These are phyloP conservation scores for Rosa persica DNA, from an alignment of 306 rosid genomes.

Conservation along the genomic window DNA sequence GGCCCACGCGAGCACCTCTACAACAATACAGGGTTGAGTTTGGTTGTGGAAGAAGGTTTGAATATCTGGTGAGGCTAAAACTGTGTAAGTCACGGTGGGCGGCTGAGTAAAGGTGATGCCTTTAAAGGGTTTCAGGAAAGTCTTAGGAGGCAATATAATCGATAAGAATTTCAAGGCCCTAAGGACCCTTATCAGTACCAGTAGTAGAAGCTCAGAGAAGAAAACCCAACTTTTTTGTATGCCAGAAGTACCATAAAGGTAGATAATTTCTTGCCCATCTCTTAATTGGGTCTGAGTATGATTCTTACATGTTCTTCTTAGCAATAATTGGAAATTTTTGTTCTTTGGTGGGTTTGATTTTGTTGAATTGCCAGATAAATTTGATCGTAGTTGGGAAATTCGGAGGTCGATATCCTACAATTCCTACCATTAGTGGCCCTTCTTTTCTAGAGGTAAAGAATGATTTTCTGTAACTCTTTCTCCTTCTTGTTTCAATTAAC, in stretches of 20 bases:
- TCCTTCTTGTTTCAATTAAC: too few species aligned
- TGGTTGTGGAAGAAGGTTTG: not conserved
- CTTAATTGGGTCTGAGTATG: not conserved
- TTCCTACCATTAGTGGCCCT: too few species aligned
- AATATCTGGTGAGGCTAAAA: slow-evolving; percentile 3
- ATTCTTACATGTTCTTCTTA: too few species aligned
- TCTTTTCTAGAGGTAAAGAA: too few species aligned
- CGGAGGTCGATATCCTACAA: too few species aligned
- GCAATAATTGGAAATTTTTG: too few species aligned
- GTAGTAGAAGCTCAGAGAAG: not conserved
- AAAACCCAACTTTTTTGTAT: not conserved
- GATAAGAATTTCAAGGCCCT: not conserved
- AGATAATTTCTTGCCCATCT: not conserved
- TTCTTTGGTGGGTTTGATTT: too few species aligned
- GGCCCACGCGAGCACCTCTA: not conserved
- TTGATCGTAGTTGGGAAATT: too few species aligned
- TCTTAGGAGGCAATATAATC: not conserved
- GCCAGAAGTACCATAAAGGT: not conserved
- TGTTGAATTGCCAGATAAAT: too few species aligned
- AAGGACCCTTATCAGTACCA: not conserved
- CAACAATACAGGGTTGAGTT: not conserved
- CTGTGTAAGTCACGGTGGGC: not conserved
- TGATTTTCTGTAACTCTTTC: too few species aligned
- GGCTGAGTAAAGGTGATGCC: not conserved
- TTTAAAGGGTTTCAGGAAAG: not conserved